Base-by-base conservation (phyloP, 306 rosid species). In the Carpinus viminea region DNA sequence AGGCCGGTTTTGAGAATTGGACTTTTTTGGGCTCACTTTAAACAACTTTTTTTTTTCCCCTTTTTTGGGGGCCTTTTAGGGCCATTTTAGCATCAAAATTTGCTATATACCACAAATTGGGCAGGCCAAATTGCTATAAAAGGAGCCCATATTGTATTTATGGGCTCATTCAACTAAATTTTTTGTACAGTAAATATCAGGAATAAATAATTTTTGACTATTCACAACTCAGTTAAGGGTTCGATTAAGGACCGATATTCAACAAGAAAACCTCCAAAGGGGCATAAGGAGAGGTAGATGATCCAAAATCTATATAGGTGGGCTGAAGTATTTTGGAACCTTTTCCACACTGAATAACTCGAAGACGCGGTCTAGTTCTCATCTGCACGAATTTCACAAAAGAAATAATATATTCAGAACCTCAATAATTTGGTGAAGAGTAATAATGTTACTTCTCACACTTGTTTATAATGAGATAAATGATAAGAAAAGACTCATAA, bases 311-410 rank as follows among this genome's bases (percentile, higher is more conserved):
- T 86, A 76, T 83, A 90, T 17, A n/a, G n/a, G 96, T 84, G 10
- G 99, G 97, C 77, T 96, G 99, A 80, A 96, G 86, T 82, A 93
- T 86, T 88, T 89, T 96, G 88, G 96, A 85, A 51, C 99, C 98
- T 86, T 88, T 96, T 13, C 91, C 76, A 59, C 98, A 96, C 48
- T 66, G 70, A 84, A 96, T 91, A 1, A 92, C 88, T 76, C 98
- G 89, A 80, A 96, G 99, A 69, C 98, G 96, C 6, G 92, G 88
- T 55, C 99, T 98, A 28, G 98, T 93, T 86, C 99, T 88, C 99
- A 96, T 93, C 99, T 93, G 92, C 76, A 81, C 0, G 18, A 47
- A 13, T 80, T 79, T 34, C 52, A 51, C 83, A 45, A 78, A 66
- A 55, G 52, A 76, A 36, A 6, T 46, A 76, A 72, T 47, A 28